These are phyloP conservation scores for Exsudoporus frostii DNA, from an alignment of 768 basidiomycete species.

Conservation along the genomic window DNA sequence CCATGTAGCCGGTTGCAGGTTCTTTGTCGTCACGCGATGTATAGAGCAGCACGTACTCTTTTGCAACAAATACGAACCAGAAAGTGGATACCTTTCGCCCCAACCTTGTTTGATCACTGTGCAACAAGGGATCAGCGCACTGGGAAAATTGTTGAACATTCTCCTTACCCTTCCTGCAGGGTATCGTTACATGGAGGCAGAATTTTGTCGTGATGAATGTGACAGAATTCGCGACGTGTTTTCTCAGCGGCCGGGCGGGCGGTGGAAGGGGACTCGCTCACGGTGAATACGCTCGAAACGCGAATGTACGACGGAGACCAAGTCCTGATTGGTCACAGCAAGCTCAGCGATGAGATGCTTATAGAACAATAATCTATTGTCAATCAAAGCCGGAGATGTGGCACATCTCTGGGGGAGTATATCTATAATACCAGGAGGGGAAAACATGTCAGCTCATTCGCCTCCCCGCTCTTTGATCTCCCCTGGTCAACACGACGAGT, in stretches of 20 bases:
- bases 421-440: slow-evolving; percentile 7
- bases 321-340: not conserved
- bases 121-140: not conserved
- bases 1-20: not conserved
- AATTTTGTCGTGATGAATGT: not conserved
- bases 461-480: slow-evolving; percentile 5
- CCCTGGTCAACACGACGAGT: no score
- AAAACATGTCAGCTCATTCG: slow-evolving; percentile 1
- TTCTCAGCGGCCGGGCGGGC: not conserved
- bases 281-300: not conserved
- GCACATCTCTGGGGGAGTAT: not conserved
- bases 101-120: slow-evolving; percentile 7
- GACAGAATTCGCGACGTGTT: not conserved
- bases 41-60: not conserved
- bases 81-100: slow-evolving; percentile 2
- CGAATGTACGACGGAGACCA: not conserved
- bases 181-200: not conserved
- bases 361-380: not conserved
- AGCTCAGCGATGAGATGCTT: slow-evolving; percentile 1
- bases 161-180: not conserved
- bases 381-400: not conserved
- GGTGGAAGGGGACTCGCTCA: not conserved
- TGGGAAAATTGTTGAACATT: not conserved
- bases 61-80: not conserved
- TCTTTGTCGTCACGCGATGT: slow-evolving; percentile 2